Conservation (phyloP, 106 monocot genomes). For the Chionographis japonica region DNA sequence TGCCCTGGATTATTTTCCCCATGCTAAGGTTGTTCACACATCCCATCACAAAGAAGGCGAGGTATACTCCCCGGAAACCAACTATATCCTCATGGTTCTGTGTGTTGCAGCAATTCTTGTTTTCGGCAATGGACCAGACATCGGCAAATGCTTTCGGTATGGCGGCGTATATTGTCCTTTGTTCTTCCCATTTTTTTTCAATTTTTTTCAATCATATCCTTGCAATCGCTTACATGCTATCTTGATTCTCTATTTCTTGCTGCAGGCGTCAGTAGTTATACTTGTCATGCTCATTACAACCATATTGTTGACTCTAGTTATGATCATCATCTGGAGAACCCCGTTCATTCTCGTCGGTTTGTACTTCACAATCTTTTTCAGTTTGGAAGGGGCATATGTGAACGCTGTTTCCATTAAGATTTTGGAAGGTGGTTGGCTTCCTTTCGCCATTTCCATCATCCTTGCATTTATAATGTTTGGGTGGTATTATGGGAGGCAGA, state of each 20-base stretch:
- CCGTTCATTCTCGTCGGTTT: constrained; percentile 29
- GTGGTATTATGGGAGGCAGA: constrained; percentile 70
- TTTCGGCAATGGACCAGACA: constrained; percentile 66
- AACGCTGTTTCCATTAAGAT: constrained; percentile 66
- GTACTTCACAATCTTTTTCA: constrained; percentile 42
- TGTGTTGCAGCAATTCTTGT: constrained; percentile 54
- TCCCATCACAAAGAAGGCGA: constrained; percentile 64
- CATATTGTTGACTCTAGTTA: constrained; percentile 63
- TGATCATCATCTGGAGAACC: constrained; percentile 71
- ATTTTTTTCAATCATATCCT: not conserved
- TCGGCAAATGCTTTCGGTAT: constrained; percentile 87
- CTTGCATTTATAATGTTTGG: constrained; percentile 65
- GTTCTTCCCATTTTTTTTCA: not conserved
- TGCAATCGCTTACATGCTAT: not conserved
- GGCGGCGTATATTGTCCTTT: not conserved
- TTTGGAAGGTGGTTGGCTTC: constrained; percentile 69
- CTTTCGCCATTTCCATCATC: constrained; percentile 61
- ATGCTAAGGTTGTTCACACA: constrained; percentile 75
- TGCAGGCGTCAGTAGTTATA: constrained; percentile 81
- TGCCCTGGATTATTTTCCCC: constrained; percentile 67
- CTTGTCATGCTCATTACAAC: constrained; percentile 91
- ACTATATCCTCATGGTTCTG: constrained; percentile 74
- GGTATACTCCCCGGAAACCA: constrained; percentile 81
- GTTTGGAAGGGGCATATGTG: constrained; percentile 58
- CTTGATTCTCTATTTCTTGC: constrained; percentile 1